Percentiles rank a stretch among this genome's conserved stretches.
Conservation (phyloP, 345 rosid species). For the Cardamine chenopodiifolia region DNA sequence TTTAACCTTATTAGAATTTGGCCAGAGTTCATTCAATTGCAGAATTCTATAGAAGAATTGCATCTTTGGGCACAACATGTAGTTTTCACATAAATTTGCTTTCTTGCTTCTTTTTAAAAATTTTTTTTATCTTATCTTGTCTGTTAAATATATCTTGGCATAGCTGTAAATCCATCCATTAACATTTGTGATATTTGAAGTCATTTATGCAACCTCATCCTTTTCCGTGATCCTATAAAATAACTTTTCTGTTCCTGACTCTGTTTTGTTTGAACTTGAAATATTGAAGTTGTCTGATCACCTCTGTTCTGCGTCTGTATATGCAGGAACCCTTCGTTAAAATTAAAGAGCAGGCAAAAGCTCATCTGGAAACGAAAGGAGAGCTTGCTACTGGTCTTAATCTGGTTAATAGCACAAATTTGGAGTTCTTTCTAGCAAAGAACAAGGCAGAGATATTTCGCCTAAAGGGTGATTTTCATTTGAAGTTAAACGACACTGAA, state of each 20-base stretch:
- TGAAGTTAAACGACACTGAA: constrained; percentile 79
- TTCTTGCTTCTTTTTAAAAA: not conserved
- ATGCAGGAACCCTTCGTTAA: constrained; percentile 95
- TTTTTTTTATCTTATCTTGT: not conserved
- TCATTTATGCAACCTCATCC: constrained; percentile 10
- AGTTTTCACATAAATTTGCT: constrained; percentile 6
- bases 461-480: constrained; percentile 79
- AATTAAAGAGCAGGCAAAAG: constrained; percentile 95
- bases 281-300: constrained; percentile 17
- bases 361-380: constrained; percentile 82
- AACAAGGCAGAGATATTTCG: constrained; percentile 88
- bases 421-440: constrained; percentile 83
- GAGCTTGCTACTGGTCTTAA: constrained; percentile 81
- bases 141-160: not conserved
- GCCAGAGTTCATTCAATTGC: constrained; percentile 15
- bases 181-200: constrained; percentile 12
- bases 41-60: constrained; percentile 15
- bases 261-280: constrained; percentile 17
- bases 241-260: not conserved
- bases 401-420: constrained; percentile 84
- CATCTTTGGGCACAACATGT: constrained; percentile 8
- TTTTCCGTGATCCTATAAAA: constrained; percentile 17
- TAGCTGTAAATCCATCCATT: not conserved
- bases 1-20: constrained; percentile 21
- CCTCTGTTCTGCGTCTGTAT: constrained; percentile 23